Conservation (phyloP, 2,329 filamentous ascomycete species). For the Diplodia sapinea region DNA sequence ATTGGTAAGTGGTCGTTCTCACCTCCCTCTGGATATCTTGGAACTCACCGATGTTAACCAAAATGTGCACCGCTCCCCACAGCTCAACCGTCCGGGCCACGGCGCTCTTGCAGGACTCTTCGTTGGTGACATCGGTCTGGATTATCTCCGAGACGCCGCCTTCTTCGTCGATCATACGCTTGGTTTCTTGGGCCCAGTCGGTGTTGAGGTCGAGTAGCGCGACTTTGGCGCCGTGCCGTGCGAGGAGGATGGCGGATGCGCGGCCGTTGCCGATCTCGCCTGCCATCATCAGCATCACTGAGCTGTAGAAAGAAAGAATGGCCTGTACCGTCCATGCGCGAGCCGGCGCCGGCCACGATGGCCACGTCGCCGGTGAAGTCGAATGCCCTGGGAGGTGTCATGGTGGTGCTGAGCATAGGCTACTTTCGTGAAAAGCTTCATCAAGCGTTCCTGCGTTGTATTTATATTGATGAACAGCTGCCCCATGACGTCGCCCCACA, state of each 20-base stretch:
- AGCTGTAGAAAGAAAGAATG: too few species aligned
- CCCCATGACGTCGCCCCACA: too few species aligned
- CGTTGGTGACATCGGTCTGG: not conserved
- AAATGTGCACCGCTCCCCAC: not conserved
- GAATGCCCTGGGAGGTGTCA: not conserved
- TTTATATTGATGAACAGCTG: too few species aligned
- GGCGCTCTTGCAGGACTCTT: not conserved
- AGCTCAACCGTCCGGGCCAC: not conserved
- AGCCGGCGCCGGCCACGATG: not conserved
- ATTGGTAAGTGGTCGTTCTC: not conserved
- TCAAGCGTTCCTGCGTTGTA: too few species aligned
- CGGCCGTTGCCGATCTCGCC: not conserved
- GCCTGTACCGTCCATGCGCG: not conserved
- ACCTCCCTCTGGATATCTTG: too few species aligned
- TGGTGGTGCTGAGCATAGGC: not conserved
- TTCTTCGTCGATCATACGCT: not conserved
- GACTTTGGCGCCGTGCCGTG: not conserved
- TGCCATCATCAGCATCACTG: not conserved
- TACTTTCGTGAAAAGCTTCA: too few species aligned
- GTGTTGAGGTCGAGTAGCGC: not conserved
- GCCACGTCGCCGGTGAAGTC: not conserved
- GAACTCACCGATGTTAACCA: not conserved
- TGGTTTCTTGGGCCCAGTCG: not conserved
- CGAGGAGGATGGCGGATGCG: not conserved
- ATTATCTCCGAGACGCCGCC: not conserved